These are phyloP conservation scores for Solanum dulcamara DNA, from an alignment of 257 asterid species.

Conservation along the genomic window DNA sequence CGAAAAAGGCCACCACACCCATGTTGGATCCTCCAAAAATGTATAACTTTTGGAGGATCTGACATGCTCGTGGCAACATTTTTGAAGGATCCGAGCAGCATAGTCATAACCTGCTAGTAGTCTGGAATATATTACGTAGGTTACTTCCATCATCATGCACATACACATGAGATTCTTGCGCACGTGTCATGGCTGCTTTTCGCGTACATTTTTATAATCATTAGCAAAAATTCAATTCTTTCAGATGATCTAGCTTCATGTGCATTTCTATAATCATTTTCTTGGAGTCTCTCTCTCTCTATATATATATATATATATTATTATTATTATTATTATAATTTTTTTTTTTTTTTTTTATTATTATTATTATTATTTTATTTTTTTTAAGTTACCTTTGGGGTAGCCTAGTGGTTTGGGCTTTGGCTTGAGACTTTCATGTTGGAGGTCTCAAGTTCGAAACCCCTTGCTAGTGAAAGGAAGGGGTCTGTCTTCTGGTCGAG, in stretches of 20 bases:
- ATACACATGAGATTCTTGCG: neutral
- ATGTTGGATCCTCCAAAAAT: neutral
- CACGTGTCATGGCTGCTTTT: neutral
- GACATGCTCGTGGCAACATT: neutral
- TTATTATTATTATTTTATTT: too few relatives aligned
- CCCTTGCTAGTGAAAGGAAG: too few relatives aligned
- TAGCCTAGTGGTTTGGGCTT: too few relatives aligned
- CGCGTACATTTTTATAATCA: neutral
- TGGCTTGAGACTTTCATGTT: too few relatives aligned
- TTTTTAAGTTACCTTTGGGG: too few relatives aligned
- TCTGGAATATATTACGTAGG: neutral
- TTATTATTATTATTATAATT: too few relatives aligned
- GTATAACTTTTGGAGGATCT: neutral
- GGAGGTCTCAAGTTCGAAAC: too few relatives aligned
- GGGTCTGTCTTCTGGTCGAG: too few relatives aligned
- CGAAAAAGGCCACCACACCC: neutral
- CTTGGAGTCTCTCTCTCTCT: neutral
- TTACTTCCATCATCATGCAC: neutral
- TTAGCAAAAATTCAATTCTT: neutral
- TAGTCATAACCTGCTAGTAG: neutral
- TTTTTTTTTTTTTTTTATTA: too few relatives aligned
- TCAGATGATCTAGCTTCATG: neutral
- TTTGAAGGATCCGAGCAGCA: neutral
- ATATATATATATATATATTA: too few relatives aligned
- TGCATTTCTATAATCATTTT: neutral